Base-by-base conservation (phyloP, 306 rosid species). In the Cicer arietinum region DNA sequence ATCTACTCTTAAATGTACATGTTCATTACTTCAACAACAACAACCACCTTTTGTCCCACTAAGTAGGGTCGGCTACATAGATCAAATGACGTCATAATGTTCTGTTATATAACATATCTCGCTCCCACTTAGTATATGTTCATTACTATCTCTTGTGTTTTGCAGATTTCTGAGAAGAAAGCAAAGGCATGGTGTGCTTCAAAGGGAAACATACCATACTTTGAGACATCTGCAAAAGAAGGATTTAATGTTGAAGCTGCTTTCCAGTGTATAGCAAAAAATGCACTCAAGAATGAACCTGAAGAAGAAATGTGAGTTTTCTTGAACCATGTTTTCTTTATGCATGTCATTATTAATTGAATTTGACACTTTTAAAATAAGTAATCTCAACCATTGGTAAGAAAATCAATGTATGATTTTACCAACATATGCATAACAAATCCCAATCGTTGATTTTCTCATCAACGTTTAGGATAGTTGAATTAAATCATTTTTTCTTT, bases 131-230 rank as follows among this genome's bases (percentile, higher is more conserved):
- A 30, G 66, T 7, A 14, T 41, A 37, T 6, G 22, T 25, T 17
- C 48, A 66, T 70, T 18, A 18, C 56, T 41, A 58, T 61, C 17
- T 73, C 35, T 25, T 37, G 63, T 65, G 37, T 76, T 69, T 46
- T 71, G 69, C 78, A 94, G 99, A 85, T 94, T 77, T 94, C 97
- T 76, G 97, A 92, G 94, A 94, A 94, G 97, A 94, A 94, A 89
- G 99, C 95, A 40, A 94, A 89, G 87, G 97, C 99, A 57, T 94
- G 99, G 99, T 94, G 99, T 88, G 99, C 99, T 85, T 90, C 99
- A 60, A 94, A 94, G 88, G 99, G 99, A 81, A 92, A 94, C 84
- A 92, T 95, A 42, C 99, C 99, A 6, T 92, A 92, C 86, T 92
- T 95, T 52, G 99, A 95, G 88, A 92, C 99, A 41, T 94, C 99